Conservation (phyloP, 805 yeast species). For the Candida stauntonica region DNA sequence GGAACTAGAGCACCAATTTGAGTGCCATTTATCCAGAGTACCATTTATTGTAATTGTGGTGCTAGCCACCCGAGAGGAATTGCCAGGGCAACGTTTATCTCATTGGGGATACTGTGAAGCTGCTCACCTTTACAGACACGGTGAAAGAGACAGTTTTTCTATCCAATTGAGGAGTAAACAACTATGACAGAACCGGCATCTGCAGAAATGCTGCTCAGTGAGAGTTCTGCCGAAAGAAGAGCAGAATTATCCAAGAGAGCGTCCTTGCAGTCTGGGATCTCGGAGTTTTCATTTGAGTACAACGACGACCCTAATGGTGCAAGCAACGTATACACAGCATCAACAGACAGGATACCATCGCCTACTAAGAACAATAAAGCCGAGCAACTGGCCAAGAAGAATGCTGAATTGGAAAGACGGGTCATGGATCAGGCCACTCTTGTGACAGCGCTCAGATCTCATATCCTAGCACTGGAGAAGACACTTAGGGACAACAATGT, state of each 20-base stretch:
- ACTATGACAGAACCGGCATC: background rate
- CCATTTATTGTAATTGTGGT: too few species aligned
- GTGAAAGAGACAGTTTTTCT: too few species aligned
- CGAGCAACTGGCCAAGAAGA: slow-evolving; percentile 14
- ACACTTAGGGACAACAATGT: slow-evolving; percentile 11
- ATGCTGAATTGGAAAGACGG: slow-evolving; percentile 18
- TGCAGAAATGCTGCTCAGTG: background rate
- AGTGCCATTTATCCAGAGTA: too few species aligned
- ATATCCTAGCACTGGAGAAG: slow-evolving; percentile 14
- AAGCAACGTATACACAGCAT: background rate
- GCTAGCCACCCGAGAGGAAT: too few species aligned
- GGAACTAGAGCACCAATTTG: too few species aligned
- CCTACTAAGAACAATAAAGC: slow-evolving; percentile 6
- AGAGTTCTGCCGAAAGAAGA: background rate
- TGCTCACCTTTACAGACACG: too few species aligned
- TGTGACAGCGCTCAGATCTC: slow-evolving; percentile 15
- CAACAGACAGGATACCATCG: slow-evolving; percentile 12
- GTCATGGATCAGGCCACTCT: slow-evolving; percentile 15
- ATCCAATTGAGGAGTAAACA: too few species aligned
- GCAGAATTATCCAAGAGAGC: slow-evolving; percentile 10
- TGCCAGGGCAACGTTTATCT: too few species aligned
- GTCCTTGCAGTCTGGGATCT: slow-evolving; percentile 14
- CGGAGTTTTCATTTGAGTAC: slow-evolving; percentile 21
- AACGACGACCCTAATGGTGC: slow-evolving; percentile 5
- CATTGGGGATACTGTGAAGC: too few species aligned